Evolutionary conservation across 2,329 filamentous ascomycete genomes (phyloP), one percentile per base, ranked within the genome.

Genomic region (Ploettnerulaceae sp.): DNA sequence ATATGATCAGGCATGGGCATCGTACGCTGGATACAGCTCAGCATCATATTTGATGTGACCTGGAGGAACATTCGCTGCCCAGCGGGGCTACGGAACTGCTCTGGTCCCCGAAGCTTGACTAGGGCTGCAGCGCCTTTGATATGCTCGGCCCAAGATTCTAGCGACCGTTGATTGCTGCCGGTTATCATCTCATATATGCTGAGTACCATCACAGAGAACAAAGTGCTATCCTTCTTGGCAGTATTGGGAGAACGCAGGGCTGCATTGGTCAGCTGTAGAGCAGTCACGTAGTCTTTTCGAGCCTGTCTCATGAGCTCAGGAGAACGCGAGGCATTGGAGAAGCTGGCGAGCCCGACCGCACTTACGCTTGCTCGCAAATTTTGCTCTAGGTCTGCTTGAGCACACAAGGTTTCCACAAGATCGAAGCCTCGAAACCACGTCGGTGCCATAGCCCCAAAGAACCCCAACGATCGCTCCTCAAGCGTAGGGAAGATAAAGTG

Each of bases 111-210:
- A 54, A 77, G 64, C 39, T 66, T 68, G 3, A 75, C 70, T n/a
- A 79, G 64, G 2, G 70, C 68, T 2, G 71, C 70, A 1, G 76
- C 75, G 7, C 75, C 75, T 39, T 71, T 72, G 32, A 78, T 67
- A 55, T 79, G 76, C 43, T 75, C 66, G 45, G 74, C 68, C 71
- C 75, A 79, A 5, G 72, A 72, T 37, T 67, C 62, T 52, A 76
- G 65, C 0, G 73, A 76, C 40, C 69, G 66, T 8, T 67, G 62
- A 5, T 66, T 70, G 17, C 64, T 67, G 12, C 74, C 73, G 6
- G 72, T 70, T 45, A 78, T 66, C 54, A 73, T 75, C 58, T 79
- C 75, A 28, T 73, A 79, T 3, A 75, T 71, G 35, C 74, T 69
- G 5, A 79, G 66, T 34, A 79, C 71, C 40, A 79, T 66, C 14